Conservation (phyloP, 306 rosid species). For the Hippophae tibetana region DNA sequence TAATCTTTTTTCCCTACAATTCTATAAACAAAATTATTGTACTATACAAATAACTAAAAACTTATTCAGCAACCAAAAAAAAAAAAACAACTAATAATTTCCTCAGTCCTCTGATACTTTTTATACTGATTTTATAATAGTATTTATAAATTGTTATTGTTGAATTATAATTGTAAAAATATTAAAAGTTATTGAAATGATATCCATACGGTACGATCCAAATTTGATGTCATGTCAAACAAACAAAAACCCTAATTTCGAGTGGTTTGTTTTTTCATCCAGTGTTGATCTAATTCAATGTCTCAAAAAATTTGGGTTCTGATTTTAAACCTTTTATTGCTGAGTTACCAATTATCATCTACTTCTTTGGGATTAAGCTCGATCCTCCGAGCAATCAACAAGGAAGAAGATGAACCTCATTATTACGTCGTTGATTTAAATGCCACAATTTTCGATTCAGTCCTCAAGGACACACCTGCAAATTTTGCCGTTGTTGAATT, state of each 20-base stretch:
- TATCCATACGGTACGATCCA: no score
- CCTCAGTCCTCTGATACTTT: no score
- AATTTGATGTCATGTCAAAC: no score
- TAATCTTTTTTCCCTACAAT: no score
- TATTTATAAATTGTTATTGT: no score
- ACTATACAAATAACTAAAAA: no score
- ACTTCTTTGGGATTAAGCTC: slow-evolving; percentile 42
- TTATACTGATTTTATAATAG: no score
- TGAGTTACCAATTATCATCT: slow-evolving; percentile 25
- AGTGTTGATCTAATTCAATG: slow-evolving; percentile 17
- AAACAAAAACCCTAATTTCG: background rate
- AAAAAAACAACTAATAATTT: no score
- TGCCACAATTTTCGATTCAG: slow-evolving; percentile 59
- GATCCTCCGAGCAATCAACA: slow-evolving; percentile 45
- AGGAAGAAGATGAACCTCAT: slow-evolving; percentile 26
- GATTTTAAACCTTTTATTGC: slow-evolving; percentile 28
- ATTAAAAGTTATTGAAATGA: no score
- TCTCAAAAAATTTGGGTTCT: slow-evolving; percentile 30
- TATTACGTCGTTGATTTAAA: slow-evolving; percentile 78
- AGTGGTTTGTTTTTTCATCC: background rate
- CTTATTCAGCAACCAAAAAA: no score
- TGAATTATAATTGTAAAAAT: no score
- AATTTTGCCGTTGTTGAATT: slow-evolving; percentile 73
- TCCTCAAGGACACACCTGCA: slow-evolving; percentile 70
- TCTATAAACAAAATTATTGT: no score